These are phyloP conservation scores for Tylopilus felleus DNA, from an alignment of 768 basidiomycete genomes.

Conservation along the genomic window DNA sequence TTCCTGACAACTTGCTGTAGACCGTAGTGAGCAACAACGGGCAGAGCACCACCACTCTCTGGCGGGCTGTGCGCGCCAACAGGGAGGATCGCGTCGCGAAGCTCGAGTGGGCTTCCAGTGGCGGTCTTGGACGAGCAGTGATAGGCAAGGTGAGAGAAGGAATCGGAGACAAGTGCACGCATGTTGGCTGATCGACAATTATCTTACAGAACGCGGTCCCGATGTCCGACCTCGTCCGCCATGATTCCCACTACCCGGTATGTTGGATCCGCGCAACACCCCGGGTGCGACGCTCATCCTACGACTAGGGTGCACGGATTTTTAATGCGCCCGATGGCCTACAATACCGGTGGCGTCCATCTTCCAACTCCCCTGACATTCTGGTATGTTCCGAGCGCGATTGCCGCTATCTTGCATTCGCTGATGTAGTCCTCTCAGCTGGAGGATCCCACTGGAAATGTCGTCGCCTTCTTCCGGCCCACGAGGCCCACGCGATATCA, in stretches of 20 bases:
- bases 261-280: conserved; percentile 27
- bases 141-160: conserved; percentile 68
- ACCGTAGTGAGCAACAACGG: conserved; percentile 62
- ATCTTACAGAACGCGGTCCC: conserved; percentile 62
- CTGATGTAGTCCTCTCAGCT: conserved; percentile 44
- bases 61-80: conserved; percentile 76
- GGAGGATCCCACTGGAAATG: conserved; percentile 62
- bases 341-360: conserved; percentile 78
- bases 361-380: conserved; percentile 52
- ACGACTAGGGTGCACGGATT: conserved; percentile 53
- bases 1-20: conserved; percentile 39
- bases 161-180: conserved; percentile 10
- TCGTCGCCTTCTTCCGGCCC: conserved; percentile 79
- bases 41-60: conserved; percentile 72
- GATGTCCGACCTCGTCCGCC: conserved; percentile 80
- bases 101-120: conserved; percentile 82
- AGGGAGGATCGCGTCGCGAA: conserved; percentile 87
- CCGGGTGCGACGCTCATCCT: conserved; percentile 12
- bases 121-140: conserved; percentile 78
- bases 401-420: background rate
- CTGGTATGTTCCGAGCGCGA: conserved; percentile 42
- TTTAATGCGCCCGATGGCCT: conserved; percentile 84
- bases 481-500: conserved; percentile 77
- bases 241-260: conserved; percentile 61
- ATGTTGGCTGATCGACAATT: conserved; percentile 27